These are phyloP conservation scores for Fusarium oxysporum DNA, from an alignment of 2,329 filamentous ascomycete species.

Conservation along the genomic window DNA sequence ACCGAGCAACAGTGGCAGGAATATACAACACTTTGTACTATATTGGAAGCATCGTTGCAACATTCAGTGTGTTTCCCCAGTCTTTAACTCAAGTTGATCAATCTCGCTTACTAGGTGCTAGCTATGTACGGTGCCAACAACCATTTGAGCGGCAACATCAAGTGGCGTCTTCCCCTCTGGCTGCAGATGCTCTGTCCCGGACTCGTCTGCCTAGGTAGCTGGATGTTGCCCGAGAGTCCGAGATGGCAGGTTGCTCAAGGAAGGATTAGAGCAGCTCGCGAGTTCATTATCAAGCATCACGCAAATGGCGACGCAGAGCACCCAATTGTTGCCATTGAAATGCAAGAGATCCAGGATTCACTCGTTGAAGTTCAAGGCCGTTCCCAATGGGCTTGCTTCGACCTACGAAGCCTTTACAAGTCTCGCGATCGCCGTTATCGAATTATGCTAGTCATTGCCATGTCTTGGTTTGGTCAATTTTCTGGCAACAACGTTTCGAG, in stretches of 20 bases:
- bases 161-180: not conserved
- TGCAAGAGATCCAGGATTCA: not conserved
- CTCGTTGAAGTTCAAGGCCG: not conserved
- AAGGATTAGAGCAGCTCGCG: not conserved
- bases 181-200: not conserved
- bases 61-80: not conserved
- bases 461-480: not conserved
- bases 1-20: not conserved
- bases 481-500: not conserved
- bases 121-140: not conserved
- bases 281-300: not conserved
- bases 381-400: not conserved
- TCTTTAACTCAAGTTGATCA: fast-evolving
- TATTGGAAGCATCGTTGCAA: not conserved
- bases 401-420: not conserved
- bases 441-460: not conserved
- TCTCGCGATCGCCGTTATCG: not conserved
- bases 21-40: not conserved
- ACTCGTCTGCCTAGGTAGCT: not conserved
- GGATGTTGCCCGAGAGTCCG: not conserved
- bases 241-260: not conserved
- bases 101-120: not conserved
- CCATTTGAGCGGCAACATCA: not conserved
- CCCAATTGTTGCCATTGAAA: not conserved
- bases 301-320: not conserved